These are phyloP conservation scores for Vicia villosa DNA, from an alignment of 306 rosid genomes.

Conservation along the genomic window DNA sequence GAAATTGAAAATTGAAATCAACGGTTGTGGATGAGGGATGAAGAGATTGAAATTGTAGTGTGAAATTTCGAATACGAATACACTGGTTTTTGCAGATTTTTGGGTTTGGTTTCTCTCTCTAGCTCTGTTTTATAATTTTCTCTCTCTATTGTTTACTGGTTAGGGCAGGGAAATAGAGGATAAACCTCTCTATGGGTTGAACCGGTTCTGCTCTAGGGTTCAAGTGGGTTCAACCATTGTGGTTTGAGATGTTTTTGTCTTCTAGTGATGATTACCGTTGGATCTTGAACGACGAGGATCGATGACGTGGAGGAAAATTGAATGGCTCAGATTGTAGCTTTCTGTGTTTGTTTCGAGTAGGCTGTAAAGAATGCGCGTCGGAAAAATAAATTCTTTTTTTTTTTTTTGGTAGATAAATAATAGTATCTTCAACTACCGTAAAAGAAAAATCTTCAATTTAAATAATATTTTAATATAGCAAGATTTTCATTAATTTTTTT, in stretches of 20 bases:
- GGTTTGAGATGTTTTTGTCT: conserved; percentile 37
- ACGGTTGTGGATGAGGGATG: background rate
- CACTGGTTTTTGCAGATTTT: conserved; percentile 33
- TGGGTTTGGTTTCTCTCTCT: conserved; percentile 33
- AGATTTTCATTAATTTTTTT: too few relatives aligned
- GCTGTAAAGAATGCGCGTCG: conserved; percentile 34
- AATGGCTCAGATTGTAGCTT: conserved; percentile 53
- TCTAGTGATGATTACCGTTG: conserved; percentile 36
- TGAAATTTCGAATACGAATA: conserved; percentile 18
- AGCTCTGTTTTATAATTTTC: conserved; percentile 29
- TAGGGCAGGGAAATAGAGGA: conserved; percentile 45
- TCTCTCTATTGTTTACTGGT: conserved; percentile 51
- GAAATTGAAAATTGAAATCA: conserved; percentile 16
- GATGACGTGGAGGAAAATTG: conserved; percentile 43
- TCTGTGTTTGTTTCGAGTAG: conserved; percentile 81
- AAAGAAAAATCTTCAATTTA: too few relatives aligned
- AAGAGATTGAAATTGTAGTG: conserved; percentile 20
- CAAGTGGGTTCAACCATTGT: conserved; percentile 42
- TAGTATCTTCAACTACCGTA: too few relatives aligned
- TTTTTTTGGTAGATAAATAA: too few relatives aligned
- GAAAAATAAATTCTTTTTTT: background rate
- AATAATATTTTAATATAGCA: too few relatives aligned
- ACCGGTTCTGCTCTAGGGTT: conserved; percentile 57
- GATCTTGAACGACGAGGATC: conserved; percentile 49
- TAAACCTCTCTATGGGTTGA: conserved; percentile 51